These are phyloP conservation scores for Fusarium transvaalense DNA, from an alignment of 2,329 filamentous ascomycete genomes.

Conservation along the genomic window DNA sequence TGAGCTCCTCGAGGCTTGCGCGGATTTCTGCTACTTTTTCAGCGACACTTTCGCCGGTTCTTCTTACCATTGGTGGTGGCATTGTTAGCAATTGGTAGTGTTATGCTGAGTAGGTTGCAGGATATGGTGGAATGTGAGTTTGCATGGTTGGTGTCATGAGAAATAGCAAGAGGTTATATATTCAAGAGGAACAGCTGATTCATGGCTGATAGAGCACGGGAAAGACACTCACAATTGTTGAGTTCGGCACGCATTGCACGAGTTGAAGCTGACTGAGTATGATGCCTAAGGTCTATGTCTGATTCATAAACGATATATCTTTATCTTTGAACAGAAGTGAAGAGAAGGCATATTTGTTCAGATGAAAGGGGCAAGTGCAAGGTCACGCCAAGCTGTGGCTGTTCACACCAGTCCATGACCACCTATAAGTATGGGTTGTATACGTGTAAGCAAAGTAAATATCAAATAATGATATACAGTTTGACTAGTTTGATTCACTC, in stretches of 20 bases:
- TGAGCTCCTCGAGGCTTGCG: not conserved
- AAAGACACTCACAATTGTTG: not conserved
- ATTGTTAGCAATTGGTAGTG: not conserved
- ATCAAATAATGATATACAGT: no score
- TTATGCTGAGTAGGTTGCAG: not conserved
- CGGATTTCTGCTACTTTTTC: not conserved
- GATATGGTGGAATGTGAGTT: no score
- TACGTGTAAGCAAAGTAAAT: no score
- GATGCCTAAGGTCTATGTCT: not conserved
- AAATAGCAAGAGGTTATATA: not conserved
- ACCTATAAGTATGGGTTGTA: no score
- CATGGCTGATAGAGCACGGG: not conserved
- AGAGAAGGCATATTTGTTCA: not conserved
- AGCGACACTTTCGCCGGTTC: not conserved
- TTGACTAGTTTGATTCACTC: no score
- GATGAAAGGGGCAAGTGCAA: not conserved
- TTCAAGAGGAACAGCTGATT: not conserved
- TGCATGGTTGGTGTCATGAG: not conserved
- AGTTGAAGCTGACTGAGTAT: not conserved
- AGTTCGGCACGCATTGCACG: not conserved
- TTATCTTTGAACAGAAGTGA: no score
- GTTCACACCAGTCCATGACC: not conserved
- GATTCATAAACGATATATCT: no score
- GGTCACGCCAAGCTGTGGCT: not conserved
- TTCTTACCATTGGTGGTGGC: not conserved